phyloP scores from a whole-genome alignment of 2,329 filamentous ascomycete genomes.

The Stagonosporopsis chrysanthemi region DNA sequence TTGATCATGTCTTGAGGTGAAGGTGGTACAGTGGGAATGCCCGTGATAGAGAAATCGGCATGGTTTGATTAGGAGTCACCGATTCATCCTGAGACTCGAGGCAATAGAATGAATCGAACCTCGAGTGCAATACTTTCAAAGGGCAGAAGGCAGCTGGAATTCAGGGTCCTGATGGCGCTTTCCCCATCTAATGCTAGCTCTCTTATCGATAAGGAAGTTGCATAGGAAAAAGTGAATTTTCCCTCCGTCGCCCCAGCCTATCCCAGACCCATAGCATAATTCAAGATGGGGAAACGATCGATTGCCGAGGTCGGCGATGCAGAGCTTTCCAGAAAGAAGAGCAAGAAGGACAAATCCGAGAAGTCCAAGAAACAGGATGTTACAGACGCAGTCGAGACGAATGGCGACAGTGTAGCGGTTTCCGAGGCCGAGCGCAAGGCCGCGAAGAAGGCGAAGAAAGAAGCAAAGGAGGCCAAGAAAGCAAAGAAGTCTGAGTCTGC shows the following conservation, averaged over 20 bases:
- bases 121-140: background rate
- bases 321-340: slow-evolving; percentile 48
- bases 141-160: slow-evolving; percentile 10
- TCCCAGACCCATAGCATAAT: slow-evolving; percentile 5
- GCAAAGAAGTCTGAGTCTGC: slow-evolving; percentile 33
- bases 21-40: background rate
- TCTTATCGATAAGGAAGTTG: slow-evolving; percentile 31
- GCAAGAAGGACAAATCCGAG: slow-evolving; percentile 47
- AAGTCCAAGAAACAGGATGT: slow-evolving; percentile 32
- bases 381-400: slow-evolving; percentile 29
- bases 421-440: slow-evolving; percentile 53
- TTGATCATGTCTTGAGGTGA: slow-evolving; percentile 2
- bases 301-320: slow-evolving; percentile 44
- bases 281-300: slow-evolving; percentile 48
- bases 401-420: slow-evolving; percentile 27
- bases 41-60: background rate
- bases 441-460: slow-evolving; percentile 52
- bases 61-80: background rate
- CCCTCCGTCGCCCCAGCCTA: slow-evolving; percentile 3
- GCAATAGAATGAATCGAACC: background rate
- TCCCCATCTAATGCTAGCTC: slow-evolving; percentile 4
- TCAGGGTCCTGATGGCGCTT: slow-evolving; percentile 8
- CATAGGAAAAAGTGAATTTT: slow-evolving; percentile 18
- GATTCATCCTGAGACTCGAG: background rate
- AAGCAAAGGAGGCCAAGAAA: slow-evolving; percentile 46